A percentile compares a stretch with the other conserved stretches of the same genome.
These are phyloP conservation scores for Metschnikowia lochheadii DNA, from an alignment of 805 yeast species.

Conservation along the genomic window DNA sequence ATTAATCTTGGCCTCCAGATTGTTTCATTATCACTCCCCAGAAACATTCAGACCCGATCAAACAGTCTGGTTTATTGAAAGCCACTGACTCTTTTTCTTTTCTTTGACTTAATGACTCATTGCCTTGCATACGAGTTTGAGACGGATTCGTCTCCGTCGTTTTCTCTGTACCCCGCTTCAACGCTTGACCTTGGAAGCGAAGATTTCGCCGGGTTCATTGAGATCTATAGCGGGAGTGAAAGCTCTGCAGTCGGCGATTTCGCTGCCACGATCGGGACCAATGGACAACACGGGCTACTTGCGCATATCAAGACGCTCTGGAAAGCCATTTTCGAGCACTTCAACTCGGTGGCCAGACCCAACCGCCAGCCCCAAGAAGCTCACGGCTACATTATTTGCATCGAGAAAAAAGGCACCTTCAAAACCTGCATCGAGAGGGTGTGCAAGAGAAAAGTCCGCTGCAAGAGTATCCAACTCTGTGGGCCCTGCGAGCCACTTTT, in stretches of 20 bases:
- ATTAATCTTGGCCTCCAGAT: too few species aligned
- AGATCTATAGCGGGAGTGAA: neutral
- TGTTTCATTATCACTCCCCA: too few species aligned
- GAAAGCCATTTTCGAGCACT: neutral
- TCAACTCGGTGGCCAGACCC: too few species aligned
- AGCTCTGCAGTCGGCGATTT: neutral
- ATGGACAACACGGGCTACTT: neutral
- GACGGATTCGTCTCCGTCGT: neutral
- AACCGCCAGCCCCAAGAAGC: neutral
- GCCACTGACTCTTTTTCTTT: neutral
- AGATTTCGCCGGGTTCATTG: conserved; percentile 1
- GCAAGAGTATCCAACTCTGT: neutral
- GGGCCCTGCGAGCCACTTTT: neutral
- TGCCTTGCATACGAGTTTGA: neutral
- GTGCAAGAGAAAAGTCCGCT: neutral
- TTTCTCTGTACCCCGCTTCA: neutral
- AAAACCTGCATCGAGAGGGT: neutral
- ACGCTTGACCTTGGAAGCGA: neutral
- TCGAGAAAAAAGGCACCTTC: neutral
- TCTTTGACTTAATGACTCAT: too few species aligned
- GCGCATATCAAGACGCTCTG: neutral
- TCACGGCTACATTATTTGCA: neutral
- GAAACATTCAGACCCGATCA: too few species aligned
- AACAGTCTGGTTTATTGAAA: too few species aligned
- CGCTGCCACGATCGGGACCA: neutral